Evolutionary conservation across 2,329 filamentous ascomycete species (phyloP), one percentile per base, ranked within the genome.

Genomic region (Cytospora piceicola): DNA sequence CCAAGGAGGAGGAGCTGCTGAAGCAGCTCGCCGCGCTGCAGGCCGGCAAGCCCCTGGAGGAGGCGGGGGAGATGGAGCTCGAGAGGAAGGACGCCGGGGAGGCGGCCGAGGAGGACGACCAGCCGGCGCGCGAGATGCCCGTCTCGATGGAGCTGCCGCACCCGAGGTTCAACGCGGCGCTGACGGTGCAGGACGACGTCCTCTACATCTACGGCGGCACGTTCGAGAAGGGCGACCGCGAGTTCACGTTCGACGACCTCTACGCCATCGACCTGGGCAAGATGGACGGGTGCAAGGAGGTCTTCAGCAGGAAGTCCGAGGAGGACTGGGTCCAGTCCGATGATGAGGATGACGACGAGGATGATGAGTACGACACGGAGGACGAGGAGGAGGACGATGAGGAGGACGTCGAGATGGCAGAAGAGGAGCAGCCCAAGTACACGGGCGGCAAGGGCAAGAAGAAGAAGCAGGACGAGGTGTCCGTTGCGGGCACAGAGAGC

Each of bases 131-230:
- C 68, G 84, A 90, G 68, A 85, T 87, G 84, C 81, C 85, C 0
- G 81, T 94, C 2, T 84, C 85, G 0, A 91, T 91, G 80, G 94
- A 97, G 75, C 89, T 96, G 75, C 95, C 95, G 4, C 94, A 97
- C 72, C 85, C 88, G 22, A 85, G 95, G 60, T 99, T 99, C 80
- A 98, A 98, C 71, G 90, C 93, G 1, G 91, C 95, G 70, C 80
- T 98, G 49, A 88, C 94, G 0, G 92, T 98, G 0, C 94, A 98
- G 77, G 92, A 94, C 70, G 95, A 99, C 75, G 88, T 92, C 11
- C 83, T 98, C 0, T 99, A 94, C 78, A 92, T 98, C 62, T 98
- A 96, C 73, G 94, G 95, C 34, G 95, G 95, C 22, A 99, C 94
- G 0, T 97, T 91, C 72, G 95, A 99, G 75, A 95, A 96, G 75